These are phyloP conservation scores for Truncatella angustata DNA, from an alignment of 2,329 filamentous ascomycete genomes.

Conservation along the genomic window DNA sequence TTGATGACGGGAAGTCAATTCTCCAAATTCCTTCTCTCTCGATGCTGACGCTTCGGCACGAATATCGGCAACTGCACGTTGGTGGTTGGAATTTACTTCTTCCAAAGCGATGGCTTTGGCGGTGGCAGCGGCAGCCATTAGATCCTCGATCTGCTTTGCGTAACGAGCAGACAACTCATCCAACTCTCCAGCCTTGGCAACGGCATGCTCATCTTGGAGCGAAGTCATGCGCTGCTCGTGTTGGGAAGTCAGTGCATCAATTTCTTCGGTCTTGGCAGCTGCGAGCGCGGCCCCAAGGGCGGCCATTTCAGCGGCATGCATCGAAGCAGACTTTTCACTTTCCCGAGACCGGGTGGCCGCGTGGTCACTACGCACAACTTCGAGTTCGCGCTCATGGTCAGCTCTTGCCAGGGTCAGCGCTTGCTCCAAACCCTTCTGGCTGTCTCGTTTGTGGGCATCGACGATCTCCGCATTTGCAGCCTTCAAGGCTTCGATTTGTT, in stretches of 20 bases:
- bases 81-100: constrained; percentile 4
- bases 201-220: constrained; percentile 15
- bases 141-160: constrained; percentile 9
- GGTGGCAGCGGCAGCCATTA: constrained; percentile 10
- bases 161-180: constrained; percentile 13
- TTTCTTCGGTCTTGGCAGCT: constrained; percentile 14
- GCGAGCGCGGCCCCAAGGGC: constrained; percentile 20
- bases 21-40: constrained; percentile 17
- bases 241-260: constrained; percentile 13
- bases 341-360: constrained; percentile 21
- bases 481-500: constrained; percentile 19
- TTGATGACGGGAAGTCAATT: constrained; percentile 18
- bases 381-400: constrained; percentile 15
- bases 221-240: constrained; percentile 16
- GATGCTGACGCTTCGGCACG: constrained; percentile 8
- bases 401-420: background rate
- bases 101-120: constrained; percentile 13
- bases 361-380: constrained; percentile 24
- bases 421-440: constrained; percentile 1
- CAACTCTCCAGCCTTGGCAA: constrained; percentile 13
- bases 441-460: constrained; percentile 21
- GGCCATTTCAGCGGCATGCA: constrained; percentile 23
- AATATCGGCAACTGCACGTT: constrained; percentile 12
- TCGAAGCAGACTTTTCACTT: constrained; percentile 19
- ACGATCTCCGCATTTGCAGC: constrained; percentile 12